These are phyloP conservation scores for Penicillium canariense DNA, from an alignment of 495 filamentous ascomycete species.

Conservation along the genomic window DNA sequence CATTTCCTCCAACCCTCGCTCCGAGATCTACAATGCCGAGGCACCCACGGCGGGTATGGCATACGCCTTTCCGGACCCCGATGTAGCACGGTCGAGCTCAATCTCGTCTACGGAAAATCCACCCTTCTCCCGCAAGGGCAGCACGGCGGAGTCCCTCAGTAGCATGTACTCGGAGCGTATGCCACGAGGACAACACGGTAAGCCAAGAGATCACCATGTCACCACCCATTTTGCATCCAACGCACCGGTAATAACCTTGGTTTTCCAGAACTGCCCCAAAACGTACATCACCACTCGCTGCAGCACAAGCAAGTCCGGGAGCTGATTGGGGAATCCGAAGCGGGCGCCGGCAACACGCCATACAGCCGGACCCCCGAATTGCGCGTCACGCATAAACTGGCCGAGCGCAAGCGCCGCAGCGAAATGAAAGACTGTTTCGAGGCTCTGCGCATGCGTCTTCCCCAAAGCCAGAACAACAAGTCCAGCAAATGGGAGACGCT, in stretches of 20 bases:
- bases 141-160: conserved; percentile 70
- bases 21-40: conserved; percentile 74
- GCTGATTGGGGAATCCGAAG: conserved; percentile 60
- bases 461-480: conserved; percentile 84
- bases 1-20: conserved; percentile 74
- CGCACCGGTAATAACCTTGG: too few species aligned
- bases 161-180: conserved; percentile 73
- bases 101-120: conserved; percentile 54
- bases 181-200: conserved; percentile 67
- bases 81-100: conserved; percentile 54
- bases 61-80: conserved; percentile 79
- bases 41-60: conserved; percentile 79
- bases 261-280: conserved; percentile 44
- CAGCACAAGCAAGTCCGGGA: conserved; percentile 70
- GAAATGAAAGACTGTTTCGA: conserved; percentile 99
- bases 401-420: conserved; percentile 90
- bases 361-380: conserved; percentile 95
- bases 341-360: conserved; percentile 58
- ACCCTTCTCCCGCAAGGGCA: conserved; percentile 63
- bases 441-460: conserved; percentile 74
- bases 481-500: conserved; percentile 99
- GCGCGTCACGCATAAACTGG: conserved; percentile 92
- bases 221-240: too few species aligned
- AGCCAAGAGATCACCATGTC: not conserved
- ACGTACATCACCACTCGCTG: conserved; percentile 71